A percentile compares a stretch with the other conserved stretches of the same genome.
phyloP scores from a whole-genome alignment of 2,329 filamentous ascomycete species.

The Eutypa lata region DNA sequence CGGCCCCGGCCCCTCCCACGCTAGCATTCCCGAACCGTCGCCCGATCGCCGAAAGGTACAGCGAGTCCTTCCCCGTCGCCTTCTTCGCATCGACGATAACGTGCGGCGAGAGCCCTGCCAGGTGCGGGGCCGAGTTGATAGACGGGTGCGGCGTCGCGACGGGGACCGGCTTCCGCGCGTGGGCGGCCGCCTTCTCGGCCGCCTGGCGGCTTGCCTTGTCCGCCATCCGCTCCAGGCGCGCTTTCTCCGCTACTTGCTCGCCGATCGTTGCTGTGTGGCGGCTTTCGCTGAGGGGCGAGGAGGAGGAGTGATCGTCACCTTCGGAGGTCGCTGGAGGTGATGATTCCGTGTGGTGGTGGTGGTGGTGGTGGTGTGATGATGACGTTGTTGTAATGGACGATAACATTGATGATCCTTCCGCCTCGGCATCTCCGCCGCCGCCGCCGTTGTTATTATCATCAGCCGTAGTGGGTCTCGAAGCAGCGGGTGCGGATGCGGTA shows the following conservation, averaged over 20 bases:
- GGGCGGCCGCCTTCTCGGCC: slow-evolving; percentile 54
- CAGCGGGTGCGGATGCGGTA: slow-evolving; percentile 10
- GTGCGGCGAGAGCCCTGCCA: slow-evolving; percentile 57
- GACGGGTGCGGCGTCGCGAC: slow-evolving; percentile 52
- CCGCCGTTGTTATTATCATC: too few relatives aligned
- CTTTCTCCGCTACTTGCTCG: slow-evolving; percentile 57
- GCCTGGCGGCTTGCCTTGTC: slow-evolving; percentile 52
- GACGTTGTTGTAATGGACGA: too few relatives aligned
- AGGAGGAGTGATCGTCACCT: too few relatives aligned
- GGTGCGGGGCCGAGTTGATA: slow-evolving; percentile 53
- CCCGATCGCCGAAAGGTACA: slow-evolving; percentile 63
- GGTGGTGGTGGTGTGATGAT: slow-evolving; percentile 14
- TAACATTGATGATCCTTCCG: too few relatives aligned
- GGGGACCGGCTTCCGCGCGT: slow-evolving; percentile 49
- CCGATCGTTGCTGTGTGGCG: slow-evolving; percentile 37
- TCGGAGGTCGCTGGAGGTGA: slow-evolving; percentile 5
- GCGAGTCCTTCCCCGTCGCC: slow-evolving; percentile 72
- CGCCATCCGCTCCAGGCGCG: slow-evolving; percentile 58
- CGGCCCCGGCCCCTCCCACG: too few relatives aligned
- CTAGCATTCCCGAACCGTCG: slow-evolving; percentile 45
- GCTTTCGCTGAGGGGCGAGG: slow-evolving; percentile 5
- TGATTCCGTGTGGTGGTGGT: slow-evolving; percentile 6
- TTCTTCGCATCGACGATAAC: slow-evolving; percentile 76
- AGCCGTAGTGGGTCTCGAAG: not conserved
- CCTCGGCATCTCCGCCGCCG: too few relatives aligned